Conservation (phyloP, 208 protist genomes). For the Leishmania turanica region DNA sequence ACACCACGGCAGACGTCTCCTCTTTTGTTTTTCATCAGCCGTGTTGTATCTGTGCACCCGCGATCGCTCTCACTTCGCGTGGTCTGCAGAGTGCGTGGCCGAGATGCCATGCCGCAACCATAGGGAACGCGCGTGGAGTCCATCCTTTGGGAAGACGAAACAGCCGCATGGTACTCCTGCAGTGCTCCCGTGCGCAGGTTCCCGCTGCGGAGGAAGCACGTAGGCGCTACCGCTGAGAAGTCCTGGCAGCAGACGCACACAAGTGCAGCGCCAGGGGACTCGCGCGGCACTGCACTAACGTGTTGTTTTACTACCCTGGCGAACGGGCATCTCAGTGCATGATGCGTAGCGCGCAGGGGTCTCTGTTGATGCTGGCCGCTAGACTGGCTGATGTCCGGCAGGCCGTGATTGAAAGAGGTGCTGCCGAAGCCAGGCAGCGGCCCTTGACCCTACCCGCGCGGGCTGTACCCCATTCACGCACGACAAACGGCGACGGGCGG, state of each 20-base stretch:
- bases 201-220: not conserved
- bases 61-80: not conserved
- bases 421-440: not conserved
- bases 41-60: too few relatives aligned
- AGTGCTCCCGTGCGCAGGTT: not conserved
- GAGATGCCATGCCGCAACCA: not conserved
- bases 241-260: slow-evolving; percentile 19
- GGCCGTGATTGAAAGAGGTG: not conserved
- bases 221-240: slow-evolving; percentile 3
- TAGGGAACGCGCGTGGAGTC: not conserved
- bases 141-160: not conserved
- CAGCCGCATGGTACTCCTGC: not conserved
- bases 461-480: not conserved
- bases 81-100: not conserved
- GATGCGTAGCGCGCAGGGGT: slow-evolving; percentile 15
- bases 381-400: not conserved
- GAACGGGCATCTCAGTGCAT: slow-evolving; percentile 17
- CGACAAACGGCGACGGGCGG: not conserved
- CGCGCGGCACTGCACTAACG: slow-evolving; percentile 18
- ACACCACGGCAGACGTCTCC: not conserved
- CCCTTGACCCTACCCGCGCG: not conserved
- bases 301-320: slow-evolving; percentile 10
- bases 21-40: not conserved
- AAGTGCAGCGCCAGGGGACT: slow-evolving; percentile 10
- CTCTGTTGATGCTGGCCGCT: slow-evolving; percentile 1